Evolutionary conservation across 306 rosid genomes (phyloP).

Genomic region (Citrullus mucosospermus): DNA sequence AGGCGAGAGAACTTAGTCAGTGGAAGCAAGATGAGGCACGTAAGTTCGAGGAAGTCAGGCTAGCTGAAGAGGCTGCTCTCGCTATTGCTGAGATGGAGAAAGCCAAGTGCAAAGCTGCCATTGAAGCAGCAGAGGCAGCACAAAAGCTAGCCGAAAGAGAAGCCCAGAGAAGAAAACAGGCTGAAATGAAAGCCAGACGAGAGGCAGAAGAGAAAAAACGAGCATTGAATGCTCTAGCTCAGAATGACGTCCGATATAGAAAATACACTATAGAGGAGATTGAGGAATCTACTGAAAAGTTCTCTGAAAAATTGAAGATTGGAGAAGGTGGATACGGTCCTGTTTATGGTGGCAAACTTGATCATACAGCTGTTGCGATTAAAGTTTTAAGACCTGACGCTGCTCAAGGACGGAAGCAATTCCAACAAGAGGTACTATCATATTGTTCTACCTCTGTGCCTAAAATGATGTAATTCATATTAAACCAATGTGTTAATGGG

Average conservation of each 20-base stretch:
- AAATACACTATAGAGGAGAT: conserved; percentile 73
- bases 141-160: conserved; percentile 72
- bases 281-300: conserved; percentile 54
- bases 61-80: conserved; percentile 77
- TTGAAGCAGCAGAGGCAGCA: conserved; percentile 71
- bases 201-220: conserved; percentile 70
- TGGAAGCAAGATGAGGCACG: conserved; percentile 67
- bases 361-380: conserved; percentile 87
- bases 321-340: conserved; percentile 99
- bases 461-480: not conserved
- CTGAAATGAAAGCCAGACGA: conserved; percentile 58
- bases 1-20: conserved; percentile 69
- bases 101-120: conserved; percentile 74
- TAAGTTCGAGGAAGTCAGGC: conserved; percentile 48
- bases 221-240: conserved; percentile 35
- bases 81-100: conserved; percentile 81
- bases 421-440: conserved; percentile 69
- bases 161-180: conserved; percentile 53
- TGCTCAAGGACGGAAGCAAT: conserved; percentile 83
- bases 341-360: conserved; percentile 70
- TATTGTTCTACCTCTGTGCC: not conserved
- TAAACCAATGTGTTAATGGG: not conserved
- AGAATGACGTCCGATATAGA: conserved; percentile 51
- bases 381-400: conserved; percentile 85
- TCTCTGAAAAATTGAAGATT: conserved; percentile 36